A percentile compares a stretch with the other conserved stretches of the same genome.
These are phyloP conservation scores for Phytophthora hybrid DNA, from an alignment of 352 stramenopile genomes.

Conservation along the genomic window DNA sequence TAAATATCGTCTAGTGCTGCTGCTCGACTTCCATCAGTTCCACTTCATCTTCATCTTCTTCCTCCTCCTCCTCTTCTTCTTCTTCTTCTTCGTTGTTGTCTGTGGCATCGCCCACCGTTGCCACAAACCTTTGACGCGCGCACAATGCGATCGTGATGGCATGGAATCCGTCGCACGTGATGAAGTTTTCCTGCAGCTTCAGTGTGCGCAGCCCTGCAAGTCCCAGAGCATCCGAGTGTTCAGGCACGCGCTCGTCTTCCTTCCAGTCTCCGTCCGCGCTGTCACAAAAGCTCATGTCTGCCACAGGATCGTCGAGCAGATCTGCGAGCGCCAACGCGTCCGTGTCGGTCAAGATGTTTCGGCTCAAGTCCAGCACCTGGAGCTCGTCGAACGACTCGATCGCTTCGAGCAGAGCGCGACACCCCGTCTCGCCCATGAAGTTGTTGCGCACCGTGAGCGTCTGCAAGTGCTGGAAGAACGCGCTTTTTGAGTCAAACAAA, in stretches of 20 bases:
- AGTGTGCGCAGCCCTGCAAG: slow-evolving; percentile 41
- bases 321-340: slow-evolving; percentile 56
- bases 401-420: slow-evolving; percentile 39
- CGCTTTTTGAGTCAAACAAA: slow-evolving; percentile 34
- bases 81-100: slow-evolving; percentile 5
- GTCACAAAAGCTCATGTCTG: slow-evolving; percentile 21
- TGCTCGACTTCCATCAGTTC: slow-evolving; percentile 26
- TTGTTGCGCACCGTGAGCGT: slow-evolving; percentile 63
- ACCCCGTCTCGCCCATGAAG: slow-evolving; percentile 69
- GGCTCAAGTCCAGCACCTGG: slow-evolving; percentile 47
- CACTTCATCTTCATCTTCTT: slow-evolving; percentile 20
- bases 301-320: slow-evolving; percentile 40
- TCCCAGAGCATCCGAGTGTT: slow-evolving; percentile 16
- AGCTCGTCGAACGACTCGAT: slow-evolving; percentile 43
- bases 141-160: slow-evolving; percentile 62
- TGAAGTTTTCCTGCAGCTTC: slow-evolving; percentile 72
- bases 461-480: slow-evolving; percentile 45
- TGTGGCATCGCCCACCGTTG: slow-evolving; percentile 14
- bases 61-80: slow-evolving; percentile 12
- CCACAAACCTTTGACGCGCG: slow-evolving; percentile 31
- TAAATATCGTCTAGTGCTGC: slow-evolving; percentile 38
- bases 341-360: slow-evolving; percentile 71
- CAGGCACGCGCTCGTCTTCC: slow-evolving; percentile 4
- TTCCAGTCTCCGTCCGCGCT: slow-evolving; percentile 13
- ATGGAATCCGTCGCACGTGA: slow-evolving; percentile 68